phyloP scores from a whole-genome alignment of 2,329 filamentous ascomycete species.

The Talaromyces sp. region DNA sequence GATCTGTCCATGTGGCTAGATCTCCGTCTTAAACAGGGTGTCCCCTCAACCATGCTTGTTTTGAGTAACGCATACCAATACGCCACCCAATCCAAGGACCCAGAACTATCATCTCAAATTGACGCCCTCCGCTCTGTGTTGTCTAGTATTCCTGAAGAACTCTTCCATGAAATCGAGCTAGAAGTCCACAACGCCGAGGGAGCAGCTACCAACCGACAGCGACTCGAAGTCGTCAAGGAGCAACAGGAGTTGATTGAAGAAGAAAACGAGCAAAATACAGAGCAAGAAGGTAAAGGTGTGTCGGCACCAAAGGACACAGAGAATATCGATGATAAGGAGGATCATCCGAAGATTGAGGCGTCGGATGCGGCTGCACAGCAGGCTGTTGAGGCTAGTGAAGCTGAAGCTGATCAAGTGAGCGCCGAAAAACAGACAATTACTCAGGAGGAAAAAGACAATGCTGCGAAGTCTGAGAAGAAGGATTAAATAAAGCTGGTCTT shows the following conservation, averaged over 20 bases:
- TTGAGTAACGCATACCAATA: conserved; percentile 98
- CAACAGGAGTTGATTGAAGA: conserved; percentile 97
- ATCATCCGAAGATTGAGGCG: conserved; percentile 48
- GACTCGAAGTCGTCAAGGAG: conserved; percentile 95
- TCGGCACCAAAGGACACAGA: conserved; percentile 77
- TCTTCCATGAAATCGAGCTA: conserved; percentile 99
- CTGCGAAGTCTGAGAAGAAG: conserved; percentile 5
- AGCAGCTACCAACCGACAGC: conserved; percentile 96
- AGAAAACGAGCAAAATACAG: conserved; percentile 85
- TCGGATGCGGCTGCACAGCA: conserved; percentile 43
- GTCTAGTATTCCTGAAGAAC: conserved; percentile 90
- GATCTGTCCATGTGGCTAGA: conserved; percentile 94
- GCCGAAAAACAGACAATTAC: conserved; percentile 19
- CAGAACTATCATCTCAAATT: conserved; percentile 81
- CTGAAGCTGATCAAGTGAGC: conserved; percentile 35
- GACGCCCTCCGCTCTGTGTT: conserved; percentile 89
- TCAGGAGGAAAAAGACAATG: neutral
- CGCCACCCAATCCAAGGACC: conserved; percentile 66
- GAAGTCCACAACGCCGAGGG: conserved; percentile 96
- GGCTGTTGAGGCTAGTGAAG: conserved; percentile 41
- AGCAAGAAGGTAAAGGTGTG: conserved; percentile 68
- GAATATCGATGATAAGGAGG: conserved; percentile 91
- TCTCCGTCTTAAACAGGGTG: conserved; percentile 83
- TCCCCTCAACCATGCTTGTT: conserved; percentile 93
- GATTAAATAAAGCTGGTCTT: neutral